Percentiles rank a stretch among this genome's conserved stretches.
Conservation (phyloP, 148 eudicot species). For the Polygonum aviculare region DNA sequence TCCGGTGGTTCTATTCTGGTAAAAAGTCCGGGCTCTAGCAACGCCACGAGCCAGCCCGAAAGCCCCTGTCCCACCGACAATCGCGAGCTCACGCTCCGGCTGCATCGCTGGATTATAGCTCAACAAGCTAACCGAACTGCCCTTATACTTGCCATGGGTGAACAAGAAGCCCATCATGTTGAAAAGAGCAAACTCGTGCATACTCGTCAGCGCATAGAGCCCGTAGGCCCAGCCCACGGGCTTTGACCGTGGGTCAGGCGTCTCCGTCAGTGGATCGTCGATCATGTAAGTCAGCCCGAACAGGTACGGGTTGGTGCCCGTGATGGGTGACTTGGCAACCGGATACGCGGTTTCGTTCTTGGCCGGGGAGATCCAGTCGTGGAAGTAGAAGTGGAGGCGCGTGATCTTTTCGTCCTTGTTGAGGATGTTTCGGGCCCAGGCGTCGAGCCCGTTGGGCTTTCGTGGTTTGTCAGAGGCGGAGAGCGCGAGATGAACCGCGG, state of each 20-base stretch:
- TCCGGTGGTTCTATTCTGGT: not conserved
- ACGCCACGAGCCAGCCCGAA: constrained; percentile 10
- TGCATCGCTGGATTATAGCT: constrained; percentile 2
- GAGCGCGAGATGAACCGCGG: not conserved
- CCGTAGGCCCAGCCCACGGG: constrained; percentile 48
- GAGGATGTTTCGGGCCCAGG: constrained; percentile 24
- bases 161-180: constrained; percentile 1
- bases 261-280: constrained; percentile 28
- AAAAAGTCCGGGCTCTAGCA: not conserved
- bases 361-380: constrained; percentile 27
- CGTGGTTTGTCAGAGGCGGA: not conserved
- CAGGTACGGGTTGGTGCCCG: constrained; percentile 10
- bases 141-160: not conserved
- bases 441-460: not conserved
- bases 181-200: not conserved
- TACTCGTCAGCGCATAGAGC: constrained; percentile 11
- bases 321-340: constrained; percentile 22
- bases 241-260: constrained; percentile 28
- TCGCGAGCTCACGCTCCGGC: not conserved
- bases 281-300: constrained; percentile 30
- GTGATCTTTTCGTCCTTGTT: constrained; percentile 17
- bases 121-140: not conserved
- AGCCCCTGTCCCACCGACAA: constrained; percentile 5
- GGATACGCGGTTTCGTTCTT: constrained; percentile 10
- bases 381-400: constrained; percentile 37